phyloP scores from a whole-genome alignment of 441 rosid genomes.

The Corymbia calophylla region DNA sequence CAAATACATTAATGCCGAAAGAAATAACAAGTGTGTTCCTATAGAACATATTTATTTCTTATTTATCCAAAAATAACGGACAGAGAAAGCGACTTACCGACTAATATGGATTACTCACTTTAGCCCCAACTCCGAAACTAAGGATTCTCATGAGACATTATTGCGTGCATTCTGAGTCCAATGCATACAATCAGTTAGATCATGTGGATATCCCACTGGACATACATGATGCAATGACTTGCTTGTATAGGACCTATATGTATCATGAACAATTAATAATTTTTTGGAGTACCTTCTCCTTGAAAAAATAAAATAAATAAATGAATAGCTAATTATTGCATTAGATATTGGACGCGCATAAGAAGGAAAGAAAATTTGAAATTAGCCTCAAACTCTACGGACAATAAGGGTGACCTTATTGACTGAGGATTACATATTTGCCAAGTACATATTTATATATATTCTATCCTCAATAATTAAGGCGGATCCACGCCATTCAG shows the following conservation, averaged over 20 bases:
- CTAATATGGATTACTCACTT: background rate
- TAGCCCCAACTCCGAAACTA: background rate
- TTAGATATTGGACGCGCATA: background rate
- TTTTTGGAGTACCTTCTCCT: background rate
- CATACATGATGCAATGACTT: background rate
- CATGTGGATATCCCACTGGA: background rate
- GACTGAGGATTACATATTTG: background rate
- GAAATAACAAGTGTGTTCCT: background rate
- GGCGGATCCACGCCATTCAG: background rate
- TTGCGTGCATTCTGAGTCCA: background rate
- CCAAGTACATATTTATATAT: background rate
- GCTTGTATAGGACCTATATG: fast-evolving
- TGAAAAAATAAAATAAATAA: background rate
- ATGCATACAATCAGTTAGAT: fast-evolving
- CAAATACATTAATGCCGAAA: background rate
- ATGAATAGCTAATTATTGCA: background rate
- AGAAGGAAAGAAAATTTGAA: background rate
- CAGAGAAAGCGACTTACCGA: background rate
- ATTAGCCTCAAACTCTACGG: background rate
- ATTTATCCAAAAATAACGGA: background rate
- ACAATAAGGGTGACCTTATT: background rate
- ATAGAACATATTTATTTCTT: background rate
- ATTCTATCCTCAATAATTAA: background rate
- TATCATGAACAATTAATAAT: background rate
- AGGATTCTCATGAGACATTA: background rate